Evolutionary conservation across 495 filamentous ascomycete genomes (phyloP), one percentile per base, ranked within the genome.

Genomic region (Trichoderma erinaceum): DNA sequence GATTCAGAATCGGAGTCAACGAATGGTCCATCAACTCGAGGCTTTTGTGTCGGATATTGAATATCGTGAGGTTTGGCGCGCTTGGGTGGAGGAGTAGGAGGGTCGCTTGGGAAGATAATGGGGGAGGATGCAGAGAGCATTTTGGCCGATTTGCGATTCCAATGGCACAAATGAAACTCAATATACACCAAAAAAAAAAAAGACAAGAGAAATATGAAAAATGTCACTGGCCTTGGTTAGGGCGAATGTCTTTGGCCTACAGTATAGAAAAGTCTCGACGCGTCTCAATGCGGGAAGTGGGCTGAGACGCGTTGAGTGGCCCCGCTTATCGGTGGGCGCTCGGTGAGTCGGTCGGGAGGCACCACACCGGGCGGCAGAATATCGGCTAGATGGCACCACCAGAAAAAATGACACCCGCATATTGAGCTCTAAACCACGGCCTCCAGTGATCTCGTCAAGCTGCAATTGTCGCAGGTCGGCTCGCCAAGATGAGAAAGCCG

Each of bases 41-140:
- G 76, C 64, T 71, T 76, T 1, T 67, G 41, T 5, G 66, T 43
- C 32, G 70, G 70, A 18, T 21, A 41, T 5, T 35, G 38, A 7
- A 32, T 61, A 61, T 74, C 48, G 50, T 74, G 15, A 38, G 74
- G 58, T 68, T 71, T 68, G 67, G 61, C 56, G 63, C 72, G 70
- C 73, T 86, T 89, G 66, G 78, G 75, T 38, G 65, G 64, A 29
- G 76, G 74, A 10, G 85, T 82, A 8, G 83, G 81, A 0, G 85
- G 85, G 70, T 80, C 85, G n/a, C 78, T 74, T 0, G 88, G 86
- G 69, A 84, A 86, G 27, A 75, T 74, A 27, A 85, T 76, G 5
- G 88, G 87, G 0, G 89, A 89, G 4, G 89, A 90, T 10, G 87
- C 83, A 29, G 56, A 61, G 23, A 87, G 64, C 18, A 72, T 65